Evolutionary conservation across 2,329 filamentous ascomycete genomes (phyloP).

Genomic region (Xylaria sp.): DNA sequence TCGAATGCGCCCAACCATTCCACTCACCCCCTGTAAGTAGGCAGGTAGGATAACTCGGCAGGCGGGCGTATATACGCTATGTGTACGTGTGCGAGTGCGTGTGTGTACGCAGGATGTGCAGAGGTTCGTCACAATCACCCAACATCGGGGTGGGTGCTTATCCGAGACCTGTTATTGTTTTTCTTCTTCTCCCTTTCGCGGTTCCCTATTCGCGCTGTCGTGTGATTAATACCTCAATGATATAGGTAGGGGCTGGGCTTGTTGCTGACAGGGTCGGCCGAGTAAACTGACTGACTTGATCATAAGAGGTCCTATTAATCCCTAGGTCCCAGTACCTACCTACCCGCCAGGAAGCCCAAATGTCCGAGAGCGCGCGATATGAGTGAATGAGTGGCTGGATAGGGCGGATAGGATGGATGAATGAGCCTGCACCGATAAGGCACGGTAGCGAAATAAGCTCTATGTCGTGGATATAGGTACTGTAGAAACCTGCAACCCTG

Average conservation of each 20-base stretch:
- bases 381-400: background rate
- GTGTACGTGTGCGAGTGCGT: background rate
- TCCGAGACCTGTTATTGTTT: slow-evolving; percentile 28
- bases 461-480: slow-evolving; percentile 12
- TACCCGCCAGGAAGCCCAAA: background rate
- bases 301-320: slow-evolving; percentile 32
- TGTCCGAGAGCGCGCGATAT: slow-evolving; percentile 15
- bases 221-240: slow-evolving; percentile 35
- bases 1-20: slow-evolving; percentile 27
- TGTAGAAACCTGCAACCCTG: slow-evolving; percentile 13
- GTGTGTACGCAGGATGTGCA: background rate
- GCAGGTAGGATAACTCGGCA: slow-evolving; percentile 20
- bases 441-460: slow-evolving; percentile 22
- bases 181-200: background rate
- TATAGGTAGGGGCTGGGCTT: slow-evolving; percentile 33
- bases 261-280: slow-evolving; percentile 26
- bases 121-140: slow-evolving; percentile 25
- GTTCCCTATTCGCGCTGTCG: slow-evolving; percentile 23
- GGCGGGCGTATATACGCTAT: background rate
- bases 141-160: slow-evolving; percentile 27
- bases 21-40: slow-evolving; percentile 32
- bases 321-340: slow-evolving; percentile 13
- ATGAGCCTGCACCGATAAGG: slow-evolving; percentile 27
- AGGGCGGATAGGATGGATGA: background rate
- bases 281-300: slow-evolving; percentile 19